These are phyloP conservation scores for Pichia sp. DNA, from an alignment of 1,139 yeast species.

Conservation along the genomic window DNA sequence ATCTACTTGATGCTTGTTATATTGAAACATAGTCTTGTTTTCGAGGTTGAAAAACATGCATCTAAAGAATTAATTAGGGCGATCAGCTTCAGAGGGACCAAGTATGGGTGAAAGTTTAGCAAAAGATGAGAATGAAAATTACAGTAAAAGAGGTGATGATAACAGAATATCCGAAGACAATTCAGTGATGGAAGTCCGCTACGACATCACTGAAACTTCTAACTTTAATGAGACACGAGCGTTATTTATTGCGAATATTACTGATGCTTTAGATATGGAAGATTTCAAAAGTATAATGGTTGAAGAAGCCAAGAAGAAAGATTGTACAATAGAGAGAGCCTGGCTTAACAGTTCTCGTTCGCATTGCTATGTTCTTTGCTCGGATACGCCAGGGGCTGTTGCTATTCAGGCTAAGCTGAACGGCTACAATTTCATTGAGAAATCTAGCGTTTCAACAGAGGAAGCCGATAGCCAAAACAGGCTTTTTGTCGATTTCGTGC, in stretches of 20 bases:
- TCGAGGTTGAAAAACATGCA: too few relatives aligned
- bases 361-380: constrained; percentile 42
- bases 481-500: constrained; percentile 38
- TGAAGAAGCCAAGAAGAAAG: constrained; percentile 29
- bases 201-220: background rate
- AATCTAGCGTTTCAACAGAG: background rate
- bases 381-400: constrained; percentile 39
- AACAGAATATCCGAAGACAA: too few relatives aligned
- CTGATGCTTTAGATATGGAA: too few relatives aligned
- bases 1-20: too few relatives aligned
- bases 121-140: too few relatives aligned
- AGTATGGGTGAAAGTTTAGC: too few relatives aligned
- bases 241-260: constrained; percentile 25
- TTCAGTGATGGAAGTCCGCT: background rate
- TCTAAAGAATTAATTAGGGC: too few relatives aligned
- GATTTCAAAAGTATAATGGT: background rate
- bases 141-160: background rate
- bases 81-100: too few relatives aligned
- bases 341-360: constrained; percentile 43
- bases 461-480: too few relatives aligned
- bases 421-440: constrained; percentile 35
- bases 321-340: constrained; percentile 38
- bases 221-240: constrained; percentile 40
- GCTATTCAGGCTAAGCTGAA: constrained; percentile 35
- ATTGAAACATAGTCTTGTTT: too few relatives aligned